A percentile compares a stretch with the other conserved stretches of the same genome.
Conservation (phyloP, 1,139 yeast genomes). For the Wickerhamiella infanticola region DNA sequence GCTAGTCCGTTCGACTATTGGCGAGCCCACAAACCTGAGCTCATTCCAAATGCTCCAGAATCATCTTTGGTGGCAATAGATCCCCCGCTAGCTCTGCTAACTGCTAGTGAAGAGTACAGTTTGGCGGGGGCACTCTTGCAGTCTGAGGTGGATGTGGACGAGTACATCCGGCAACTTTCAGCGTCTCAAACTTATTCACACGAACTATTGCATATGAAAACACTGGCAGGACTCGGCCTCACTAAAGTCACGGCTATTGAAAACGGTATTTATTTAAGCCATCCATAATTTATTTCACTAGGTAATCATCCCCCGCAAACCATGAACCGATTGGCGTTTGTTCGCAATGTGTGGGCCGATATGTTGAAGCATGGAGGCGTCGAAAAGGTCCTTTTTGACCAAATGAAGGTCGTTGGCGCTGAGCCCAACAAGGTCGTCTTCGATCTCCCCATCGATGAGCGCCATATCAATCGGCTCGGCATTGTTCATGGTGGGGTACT, state of each 20-base stretch:
- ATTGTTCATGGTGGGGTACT: conserved; percentile 31
- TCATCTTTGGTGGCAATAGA: conserved; percentile 8
- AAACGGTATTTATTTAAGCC: background rate
- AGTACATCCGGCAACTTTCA: background rate
- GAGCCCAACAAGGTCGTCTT: conserved; percentile 24
- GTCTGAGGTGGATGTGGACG: background rate
- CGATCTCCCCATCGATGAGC: conserved; percentile 22
- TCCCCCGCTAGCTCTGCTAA: conserved; percentile 5
- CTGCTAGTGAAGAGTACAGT: background rate
- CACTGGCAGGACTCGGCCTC: background rate
- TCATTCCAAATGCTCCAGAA: background rate
- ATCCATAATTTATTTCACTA: background rate
- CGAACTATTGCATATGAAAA: background rate
- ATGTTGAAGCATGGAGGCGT: conserved; percentile 15
- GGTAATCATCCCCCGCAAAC: background rate
- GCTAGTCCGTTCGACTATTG: conserved; percentile 10
- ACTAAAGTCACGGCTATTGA: background rate
- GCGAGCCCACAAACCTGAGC: conserved; percentile 2
- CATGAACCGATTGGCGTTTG: conserved; percentile 10
- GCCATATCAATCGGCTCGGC: conserved; percentile 26
- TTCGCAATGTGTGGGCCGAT: conserved; percentile 13
- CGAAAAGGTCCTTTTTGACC: conserved; percentile 11
- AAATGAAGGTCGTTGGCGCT: conserved; percentile 21
- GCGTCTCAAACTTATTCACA: background rate
- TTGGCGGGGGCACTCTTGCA: background rate